Evolutionary conservation across 352 stramenopile species (phyloP).

Genomic region (Thraustochytrium striatum): DNA sequence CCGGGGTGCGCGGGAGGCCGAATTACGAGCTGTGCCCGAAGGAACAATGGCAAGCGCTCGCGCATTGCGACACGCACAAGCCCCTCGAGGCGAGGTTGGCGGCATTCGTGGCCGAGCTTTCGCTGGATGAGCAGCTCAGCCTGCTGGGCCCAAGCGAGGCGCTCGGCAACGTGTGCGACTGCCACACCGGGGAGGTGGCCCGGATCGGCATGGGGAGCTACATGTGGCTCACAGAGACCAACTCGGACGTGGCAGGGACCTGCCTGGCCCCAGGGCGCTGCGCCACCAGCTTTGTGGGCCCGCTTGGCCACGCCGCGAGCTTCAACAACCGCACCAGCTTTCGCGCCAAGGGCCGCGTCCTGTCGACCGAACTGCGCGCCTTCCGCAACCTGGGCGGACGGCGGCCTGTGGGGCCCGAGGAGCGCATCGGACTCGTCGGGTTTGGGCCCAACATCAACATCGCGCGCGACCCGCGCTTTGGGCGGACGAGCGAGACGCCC

Average conservation of each 20-base stretch:
- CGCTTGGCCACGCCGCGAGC: slow-evolving; percentile 10
- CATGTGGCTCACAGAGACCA: slow-evolving; percentile 33
- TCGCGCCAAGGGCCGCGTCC: slow-evolving; percentile 2
- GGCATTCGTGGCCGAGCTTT: neutral
- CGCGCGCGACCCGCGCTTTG: slow-evolving; percentile 46
- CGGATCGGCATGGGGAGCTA: neutral
- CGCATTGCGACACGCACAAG: neutral
- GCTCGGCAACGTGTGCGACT: slow-evolving; percentile 10
- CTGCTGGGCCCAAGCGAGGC: neutral
- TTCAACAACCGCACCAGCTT: slow-evolving; percentile 8
- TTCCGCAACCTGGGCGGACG: neutral
- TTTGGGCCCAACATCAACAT: slow-evolving; percentile 53
- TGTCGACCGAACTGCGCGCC: slow-evolving; percentile 19
- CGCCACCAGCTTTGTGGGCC: neutral
- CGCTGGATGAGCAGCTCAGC: neutral
- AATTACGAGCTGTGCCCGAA: neutral
- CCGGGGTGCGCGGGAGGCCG: too few species aligned
- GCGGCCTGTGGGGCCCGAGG: neutral
- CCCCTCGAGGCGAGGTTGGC: neutral
- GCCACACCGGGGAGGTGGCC: neutral
- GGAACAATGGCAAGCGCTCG: neutral
- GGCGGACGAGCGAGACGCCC: slow-evolving; percentile 43
- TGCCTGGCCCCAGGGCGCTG: neutral
- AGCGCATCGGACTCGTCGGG: slow-evolving; percentile 28
- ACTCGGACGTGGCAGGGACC: neutral